Evolutionary conservation across 23 red algal species (phyloP).

Genomic region (Pyropia haitanensis): DNA sequence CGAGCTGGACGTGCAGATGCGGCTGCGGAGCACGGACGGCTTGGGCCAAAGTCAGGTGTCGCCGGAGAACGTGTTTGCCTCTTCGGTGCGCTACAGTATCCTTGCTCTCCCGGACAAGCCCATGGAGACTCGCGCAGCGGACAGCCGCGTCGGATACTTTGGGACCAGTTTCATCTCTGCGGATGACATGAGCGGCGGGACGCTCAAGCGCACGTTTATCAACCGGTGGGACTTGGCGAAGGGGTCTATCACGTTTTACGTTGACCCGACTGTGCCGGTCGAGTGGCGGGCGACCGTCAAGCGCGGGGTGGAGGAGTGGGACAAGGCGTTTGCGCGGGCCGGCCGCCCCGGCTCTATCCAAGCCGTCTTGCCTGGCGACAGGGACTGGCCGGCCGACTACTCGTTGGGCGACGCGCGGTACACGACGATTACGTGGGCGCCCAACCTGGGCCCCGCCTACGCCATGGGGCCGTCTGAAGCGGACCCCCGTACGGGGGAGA

Average conservation of each 20-base stretch:
- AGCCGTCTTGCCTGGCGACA: slow-evolving; percentile 18
- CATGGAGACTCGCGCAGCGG: not conserved
- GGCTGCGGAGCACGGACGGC: not conserved
- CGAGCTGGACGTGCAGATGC: slow-evolving; percentile 2
- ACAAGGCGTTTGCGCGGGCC: slow-evolving; percentile 1
- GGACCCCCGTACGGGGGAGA: slow-evolving; percentile 32
- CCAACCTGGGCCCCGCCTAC: not conserved
- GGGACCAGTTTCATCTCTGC: not conserved
- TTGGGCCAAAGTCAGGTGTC: not conserved
- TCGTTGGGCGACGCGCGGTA: slow-evolving; percentile 6
- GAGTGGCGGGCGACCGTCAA: not conserved
- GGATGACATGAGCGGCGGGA: not conserved
- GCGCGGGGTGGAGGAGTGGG: slow-evolving; percentile 14
- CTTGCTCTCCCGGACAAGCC: slow-evolving; percentile 7
- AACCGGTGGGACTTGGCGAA: slow-evolving; percentile 10
- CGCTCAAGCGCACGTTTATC: not conserved
- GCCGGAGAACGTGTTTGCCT: no score
- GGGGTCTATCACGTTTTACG: not conserved
- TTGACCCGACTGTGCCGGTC: slow-evolving; percentile 12
- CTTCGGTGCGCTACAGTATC: not conserved
- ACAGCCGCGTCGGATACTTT: slow-evolving; percentile 24
- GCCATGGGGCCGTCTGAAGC: slow-evolving; percentile 5
- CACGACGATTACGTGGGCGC: slow-evolving; percentile 27
- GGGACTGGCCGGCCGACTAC: slow-evolving; percentile 25
- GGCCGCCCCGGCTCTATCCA: slow-evolving; percentile 1